Percentiles rank a stretch among this genome's conserved stretches.
These are phyloP conservation scores for Penicillium egyptiacum DNA, from an alignment of 495 filamentous ascomycete species.

Conservation along the genomic window DNA sequence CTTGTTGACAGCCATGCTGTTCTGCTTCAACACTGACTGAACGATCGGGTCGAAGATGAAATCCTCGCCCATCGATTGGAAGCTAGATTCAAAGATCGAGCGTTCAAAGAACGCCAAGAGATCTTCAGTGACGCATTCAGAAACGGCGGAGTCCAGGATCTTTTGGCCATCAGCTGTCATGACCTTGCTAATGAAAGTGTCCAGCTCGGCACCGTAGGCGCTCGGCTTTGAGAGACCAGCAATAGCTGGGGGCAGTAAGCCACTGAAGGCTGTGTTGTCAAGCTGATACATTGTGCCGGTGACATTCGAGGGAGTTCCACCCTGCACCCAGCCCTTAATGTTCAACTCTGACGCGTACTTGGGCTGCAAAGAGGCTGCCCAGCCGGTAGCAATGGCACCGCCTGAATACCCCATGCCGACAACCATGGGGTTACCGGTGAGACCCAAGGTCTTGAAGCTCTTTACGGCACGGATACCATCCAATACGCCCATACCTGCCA, in stretches of 20 bases:
- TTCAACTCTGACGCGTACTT: conserved; percentile 55
- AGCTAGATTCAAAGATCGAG: conserved; percentile 26
- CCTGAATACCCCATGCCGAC: conserved; percentile 54
- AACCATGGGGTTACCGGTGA: conserved; percentile 27
- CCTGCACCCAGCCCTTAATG: conserved; percentile 50
- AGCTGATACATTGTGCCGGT: conserved; percentile 32
- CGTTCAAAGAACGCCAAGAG: conserved; percentile 23
- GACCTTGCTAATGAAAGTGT: conserved; percentile 26
- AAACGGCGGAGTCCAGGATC: conserved; percentile 15
- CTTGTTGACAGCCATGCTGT: conserved; percentile 26
- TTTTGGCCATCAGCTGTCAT: conserved; percentile 24
- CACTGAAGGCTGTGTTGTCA: conserved; percentile 31
- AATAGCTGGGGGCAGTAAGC: conserved; percentile 32
- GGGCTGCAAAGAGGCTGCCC: conserved; percentile 52
- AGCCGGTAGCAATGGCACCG: conserved; percentile 54
- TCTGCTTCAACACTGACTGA: conserved; percentile 21
- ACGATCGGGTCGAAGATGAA: conserved; percentile 29
- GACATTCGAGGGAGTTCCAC: conserved; percentile 44
- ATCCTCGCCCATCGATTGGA: conserved; percentile 28
- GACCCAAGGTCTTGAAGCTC: conserved; percentile 26
- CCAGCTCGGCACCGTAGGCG: conserved; percentile 33
- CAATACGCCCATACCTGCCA: conserved; percentile 37
- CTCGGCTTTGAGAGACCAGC: conserved; percentile 29
- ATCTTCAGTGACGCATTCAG: conserved; percentile 24
- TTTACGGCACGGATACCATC: conserved; percentile 38